Evolutionary conservation across 2,329 filamentous ascomycete genomes (phyloP), one percentile per base, ranked within the genome.

Genomic region (Paraphoma sp.): DNA sequence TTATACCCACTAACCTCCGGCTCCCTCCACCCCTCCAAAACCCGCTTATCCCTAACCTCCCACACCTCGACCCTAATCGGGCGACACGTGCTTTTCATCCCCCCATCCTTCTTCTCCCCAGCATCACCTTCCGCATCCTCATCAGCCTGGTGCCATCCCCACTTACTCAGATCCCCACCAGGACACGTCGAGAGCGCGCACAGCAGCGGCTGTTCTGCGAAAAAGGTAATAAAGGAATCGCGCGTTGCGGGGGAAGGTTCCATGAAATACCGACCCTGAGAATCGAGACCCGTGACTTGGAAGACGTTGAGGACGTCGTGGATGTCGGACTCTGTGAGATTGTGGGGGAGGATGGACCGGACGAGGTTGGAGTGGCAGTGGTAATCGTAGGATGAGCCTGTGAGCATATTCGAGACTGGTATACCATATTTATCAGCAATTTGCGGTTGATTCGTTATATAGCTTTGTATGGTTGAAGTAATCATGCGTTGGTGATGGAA

Each of bases 261-360:
- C 83, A 96, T 96, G 58, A 91, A 51, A 36, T 70, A 71, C 12
- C 67, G 50, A 1, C 70, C 68, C 36, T 71, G 64, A 10, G 84
- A 81, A 67, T 95, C 89, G 45, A 95, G 72, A 0, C 91, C 91
- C 0, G 92, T 95, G 6, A 93, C 90, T 74, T 96, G 92, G 71
- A 96, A 95, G 3, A 96, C 81, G 69, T 96, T 96, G 51, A 96
- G 82, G 0, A 96, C 91, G 72, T 96, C 91, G 68, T 96, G 92
- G 1, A 95, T 86, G 70, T 95, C 91, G 30, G 81, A 80, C 76
- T 95, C 92, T 5, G 81, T 83, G 42, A 95, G 74, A 0, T 90
- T 90, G 58, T 82, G 87, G 0, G 88, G 87, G 1, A 88, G 59
- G 2, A 95, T 85, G 0, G 92, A 89, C 4, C 92, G 85, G 1